Evolutionary conservation across 2,329 filamentous ascomycete genomes (phyloP).

Genomic region (Nothophaeocryptopus gaeumannii): DNA sequence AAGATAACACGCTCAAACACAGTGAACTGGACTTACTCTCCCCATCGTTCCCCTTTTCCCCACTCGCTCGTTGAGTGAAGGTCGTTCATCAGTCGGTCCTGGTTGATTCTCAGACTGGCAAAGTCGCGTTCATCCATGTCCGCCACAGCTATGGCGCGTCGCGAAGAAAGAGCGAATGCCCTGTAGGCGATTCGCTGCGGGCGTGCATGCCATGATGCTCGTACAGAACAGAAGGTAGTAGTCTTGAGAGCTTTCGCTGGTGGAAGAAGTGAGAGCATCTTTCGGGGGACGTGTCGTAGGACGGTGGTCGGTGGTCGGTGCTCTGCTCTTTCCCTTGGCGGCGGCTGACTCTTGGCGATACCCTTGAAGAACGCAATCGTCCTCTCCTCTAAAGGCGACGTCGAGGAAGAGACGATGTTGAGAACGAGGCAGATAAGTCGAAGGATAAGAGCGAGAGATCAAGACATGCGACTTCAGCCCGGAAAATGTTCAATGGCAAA

Average conservation of each 20-base stretch:
- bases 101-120: constrained; percentile 55
- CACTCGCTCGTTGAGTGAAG: constrained; percentile 66
- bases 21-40: constrained; percentile 52
- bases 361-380: no score
- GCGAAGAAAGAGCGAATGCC: constrained; percentile 34
- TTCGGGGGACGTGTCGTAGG: constrained; percentile 3
- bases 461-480: no score
- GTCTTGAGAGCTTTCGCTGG: background rate
- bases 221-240: background rate
- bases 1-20: background rate
- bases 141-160: constrained; percentile 40
- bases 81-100: constrained; percentile 59
- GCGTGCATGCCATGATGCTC: constrained; percentile 12
- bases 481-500: background rate
- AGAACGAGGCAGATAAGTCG: no score
- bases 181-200: background rate
- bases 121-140: constrained; percentile 54
- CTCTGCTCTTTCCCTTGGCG: background rate
- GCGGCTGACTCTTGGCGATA: no score
- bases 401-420: background rate
- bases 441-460: no score
- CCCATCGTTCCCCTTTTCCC: constrained; percentile 65
- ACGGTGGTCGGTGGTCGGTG: constrained; percentile 4
- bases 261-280: constrained; percentile 7
- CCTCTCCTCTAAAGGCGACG: background rate